Base-by-base conservation (phyloP, 345 rosid genomes). In the Boechera divaricarpa region DNA sequence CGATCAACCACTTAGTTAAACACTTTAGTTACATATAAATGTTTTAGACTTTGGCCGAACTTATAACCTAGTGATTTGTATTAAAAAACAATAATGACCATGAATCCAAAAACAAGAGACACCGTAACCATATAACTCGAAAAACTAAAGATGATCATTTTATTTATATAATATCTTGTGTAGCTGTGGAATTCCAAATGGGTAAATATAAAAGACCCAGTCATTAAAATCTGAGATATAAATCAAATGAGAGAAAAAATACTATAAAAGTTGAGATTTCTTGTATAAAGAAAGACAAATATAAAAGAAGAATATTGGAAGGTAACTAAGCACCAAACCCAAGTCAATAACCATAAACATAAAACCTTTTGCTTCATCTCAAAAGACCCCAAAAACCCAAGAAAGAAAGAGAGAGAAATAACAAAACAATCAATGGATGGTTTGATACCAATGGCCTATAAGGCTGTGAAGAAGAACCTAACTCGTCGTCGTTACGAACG, bases 401-500 rank as follows among this genome's bases (percentile, higher is more conserved):
- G 24, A 21, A 21, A 21, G 24, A 21, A 21, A 21, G 24, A 44
- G 36, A 29, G 16, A 8, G 10, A 28, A 44, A 21, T 21, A 58
- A 15, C 5, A 29, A 1, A 12, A 28, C 11, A 3, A 21, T 28
- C 64, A 44, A 92, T 92, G 98, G 98, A 94, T 21, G 99, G 99
- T 16, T 78, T 95, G 3, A 77, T 95, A 36, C 98, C 98, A 16
- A 55, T 89, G 86, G 82, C 89, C 26, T 85, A 60, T 82, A 89
- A 73, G 65, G 93, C 94, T 29, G 70, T 92, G 52, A 90, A 79
- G 96, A 88, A 82, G 87, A 89, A 28, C 51, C 82, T 57, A 44
- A 83, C 72, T 54, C 95, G 92, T 32, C 76, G 90, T 56, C 85
- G 82, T 8, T 94, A 94, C 65, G 86, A 92, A 82, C 85, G 90